Base-by-base conservation (phyloP, 768 basidiomycete genomes). In the Suillus variegatus region DNA sequence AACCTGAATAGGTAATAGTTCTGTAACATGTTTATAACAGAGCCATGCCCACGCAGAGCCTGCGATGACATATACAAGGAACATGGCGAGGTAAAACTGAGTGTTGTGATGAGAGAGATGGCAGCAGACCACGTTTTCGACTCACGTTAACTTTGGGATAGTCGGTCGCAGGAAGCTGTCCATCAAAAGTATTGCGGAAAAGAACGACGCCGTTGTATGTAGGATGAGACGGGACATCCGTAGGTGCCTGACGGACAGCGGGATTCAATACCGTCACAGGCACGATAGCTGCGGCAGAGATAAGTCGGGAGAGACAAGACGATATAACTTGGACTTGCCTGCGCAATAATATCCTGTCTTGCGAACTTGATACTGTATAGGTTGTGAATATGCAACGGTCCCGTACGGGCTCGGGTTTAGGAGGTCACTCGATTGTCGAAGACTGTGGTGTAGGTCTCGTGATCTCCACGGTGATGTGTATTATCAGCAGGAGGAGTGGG, bases 271-370 rank as follows among this genome's bases (percentile, higher is more conserved):
- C 83, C 12, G 94, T 95, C 40, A 99, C 88, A 44, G 97, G 97
- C 32, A 99, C 86, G 58, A 94, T 85, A 38, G 93, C 95, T 95
- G 66, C 52, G 38, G 56, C 28, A 64, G 28, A 54, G 49, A 62
- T 61, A 67, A 66, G 43, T 62, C 28, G 20, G 16, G 36, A 13
- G 54, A 65, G 16, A 14, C 25, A 36, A 44, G 14, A 60, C 32
- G 32, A 28, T 18, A 67, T 54, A 43, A 63, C 64, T n/a, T n/a
- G 2, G 32, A 79, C 93, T 78, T 75, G 90, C 96, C 95, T 68
- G 97, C 90, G 75, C 97, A 99, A 75, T 97, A 99, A 75, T 97
- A 98, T 2, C 97, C 97, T 2, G 94, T 95, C 76, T 91, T 91
- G 35, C 81, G 80, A 28, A 99, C 93, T 28, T 82, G 76, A 75